Evolutionary conservation across 2,329 filamentous ascomycete genomes (phyloP), one percentile per base, ranked within the genome.

Genomic region (Dothideomycetidae sp.): DNA sequence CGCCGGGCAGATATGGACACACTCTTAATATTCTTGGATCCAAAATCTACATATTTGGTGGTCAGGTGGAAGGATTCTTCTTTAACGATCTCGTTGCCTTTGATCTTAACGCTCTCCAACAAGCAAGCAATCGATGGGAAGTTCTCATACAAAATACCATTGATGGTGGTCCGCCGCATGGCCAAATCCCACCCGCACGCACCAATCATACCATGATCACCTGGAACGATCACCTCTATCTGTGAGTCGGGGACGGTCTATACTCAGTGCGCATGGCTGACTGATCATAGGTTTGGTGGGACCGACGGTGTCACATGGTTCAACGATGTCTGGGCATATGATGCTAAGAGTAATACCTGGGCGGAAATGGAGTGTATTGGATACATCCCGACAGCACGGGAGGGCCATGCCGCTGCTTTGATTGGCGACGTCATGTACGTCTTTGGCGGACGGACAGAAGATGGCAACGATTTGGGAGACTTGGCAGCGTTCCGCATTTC

Each of bases 381-480:
- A 23, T 98, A 94, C 57, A 96, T 98, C 42, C 90, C 92, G 1
- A 78, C 85, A 2, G 78, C 88, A 12, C 75, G 90, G 43, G 90
- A 98, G 66, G 90, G 90, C 3, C 90, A 98, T 57, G 86, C 92
- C 10, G 84, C 90, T 10, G 78, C 88, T 3, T 67, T 98, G 13
- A 86, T 98, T 30, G 84, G 90, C 55, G 90, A 98, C 55, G 90
- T 94, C 42, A 98, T 98, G 92, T 98, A 98, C 62, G 77, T 98
- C 43, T 98, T 98, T 57, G 92, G 92, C 48, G 90, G 90, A 31
- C 80, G 90, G 42, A 94, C 85, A 0, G 84, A 94, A 53, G 86
- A 96, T 48, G 90, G 90, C 1, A 74, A 78, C 17, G 90, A 98
- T 55, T 65, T 98, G 3, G 90, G 88, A 21, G 90, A 98, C 57